A percentile compares a stretch with the other conserved stretches of the same genome.
Evolutionary conservation across 352 stramenopile genomes (phyloP).

Genomic region (Peronosclerospora sorghi): DNA sequence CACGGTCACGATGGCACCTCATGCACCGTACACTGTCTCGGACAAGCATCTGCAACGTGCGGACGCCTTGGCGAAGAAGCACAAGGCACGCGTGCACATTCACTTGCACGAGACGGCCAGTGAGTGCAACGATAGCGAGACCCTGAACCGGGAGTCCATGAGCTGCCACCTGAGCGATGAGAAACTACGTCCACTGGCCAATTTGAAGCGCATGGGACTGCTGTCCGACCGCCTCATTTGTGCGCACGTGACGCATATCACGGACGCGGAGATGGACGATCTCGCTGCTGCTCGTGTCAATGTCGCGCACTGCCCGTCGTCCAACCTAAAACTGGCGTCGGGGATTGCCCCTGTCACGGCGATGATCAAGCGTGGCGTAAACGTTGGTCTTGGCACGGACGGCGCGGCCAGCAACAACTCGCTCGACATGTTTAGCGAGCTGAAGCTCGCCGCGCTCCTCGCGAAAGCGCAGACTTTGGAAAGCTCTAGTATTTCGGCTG

Average conservation of each 20-base stretch:
- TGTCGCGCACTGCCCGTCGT: conserved; percentile 85
- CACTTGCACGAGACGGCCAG: conserved; percentile 80
- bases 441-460: conserved; percentile 81
- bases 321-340: conserved; percentile 84
- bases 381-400: conserved; percentile 84
- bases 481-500: conserved; percentile 46
- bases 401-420: conserved; percentile 82
- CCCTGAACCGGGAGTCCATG: conserved; percentile 52
- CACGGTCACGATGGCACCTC: conserved; percentile 57
- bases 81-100: conserved; percentile 66
- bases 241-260: conserved; percentile 83
- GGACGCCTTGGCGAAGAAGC: conserved; percentile 30
- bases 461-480: conserved; percentile 67
- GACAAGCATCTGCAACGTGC: conserved; percentile 42
- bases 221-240: conserved; percentile 60
- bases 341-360: conserved; percentile 70
- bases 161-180: conserved; percentile 73
- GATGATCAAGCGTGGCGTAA: conserved; percentile 69
- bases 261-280: conserved; percentile 64
- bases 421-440: conserved; percentile 85
- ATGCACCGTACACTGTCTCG: conserved; percentile 79
- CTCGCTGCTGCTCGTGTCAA: conserved; percentile 37
- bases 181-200: conserved; percentile 62
- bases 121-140: conserved; percentile 73
- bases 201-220: conserved; percentile 71